A percentile compares a stretch with the other conserved stretches of the same genome.
Evolutionary conservation across 257 asterid genomes (phyloP).

Genomic region (Nicotiana attenuata): DNA sequence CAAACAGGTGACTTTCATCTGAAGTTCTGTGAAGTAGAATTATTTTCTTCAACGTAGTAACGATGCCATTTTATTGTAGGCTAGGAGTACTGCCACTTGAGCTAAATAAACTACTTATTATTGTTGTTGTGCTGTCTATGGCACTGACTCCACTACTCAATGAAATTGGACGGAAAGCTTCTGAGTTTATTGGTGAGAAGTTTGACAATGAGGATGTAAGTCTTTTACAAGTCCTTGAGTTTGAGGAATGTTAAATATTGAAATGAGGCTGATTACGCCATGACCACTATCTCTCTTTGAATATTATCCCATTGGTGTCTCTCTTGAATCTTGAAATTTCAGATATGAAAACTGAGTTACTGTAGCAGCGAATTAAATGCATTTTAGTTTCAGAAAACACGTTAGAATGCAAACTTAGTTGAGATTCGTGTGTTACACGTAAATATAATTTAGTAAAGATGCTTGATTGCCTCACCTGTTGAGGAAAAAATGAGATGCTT

Average conservation of each 20-base stretch:
- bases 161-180: constrained; percentile 76
- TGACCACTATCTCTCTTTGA: neutral
- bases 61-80: constrained; percentile 36
- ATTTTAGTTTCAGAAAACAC: neutral
- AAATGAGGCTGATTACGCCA: neutral
- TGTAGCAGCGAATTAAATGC: neutral
- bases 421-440: neutral
- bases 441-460: neutral
- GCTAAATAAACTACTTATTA: constrained; percentile 94
- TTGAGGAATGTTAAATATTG: neutral
- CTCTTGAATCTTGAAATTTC: neutral
- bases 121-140: constrained; percentile 97
- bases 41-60: constrained; percentile 7
- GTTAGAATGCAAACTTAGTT: neutral
- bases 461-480: neutral
- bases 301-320: neutral
- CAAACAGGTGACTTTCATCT: constrained; percentile 61
- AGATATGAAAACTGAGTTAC: neutral
- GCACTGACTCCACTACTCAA: constrained; percentile 93
- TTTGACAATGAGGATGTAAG: constrained; percentile 64
- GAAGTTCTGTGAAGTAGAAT: constrained; percentile 14
- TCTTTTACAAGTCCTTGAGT: constrained; percentile 12
- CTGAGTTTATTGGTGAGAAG: constrained; percentile 59
- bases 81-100: constrained; percentile 99
- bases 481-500: neutral